phyloP scores from a whole-genome alignment of 805 yeast species.

The Hanseniaspora lindneri region DNA sequence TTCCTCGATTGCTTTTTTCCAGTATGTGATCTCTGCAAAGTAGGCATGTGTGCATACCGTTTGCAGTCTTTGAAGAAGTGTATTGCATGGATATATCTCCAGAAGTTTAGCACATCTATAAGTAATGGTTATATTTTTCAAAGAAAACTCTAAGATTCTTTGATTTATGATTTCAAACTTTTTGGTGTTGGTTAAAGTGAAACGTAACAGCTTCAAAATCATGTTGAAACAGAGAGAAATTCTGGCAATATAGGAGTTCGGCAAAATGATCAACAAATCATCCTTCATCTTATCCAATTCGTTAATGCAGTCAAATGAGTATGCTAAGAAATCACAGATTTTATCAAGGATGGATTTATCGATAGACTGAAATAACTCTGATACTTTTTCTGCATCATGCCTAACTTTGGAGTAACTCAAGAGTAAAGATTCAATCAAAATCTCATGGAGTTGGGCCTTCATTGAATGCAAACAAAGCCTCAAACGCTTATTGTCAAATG shows the following conservation, averaged over 20 bases:
- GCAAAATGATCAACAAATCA: slow-evolving; percentile 7
- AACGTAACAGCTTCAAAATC: slow-evolving; percentile 9
- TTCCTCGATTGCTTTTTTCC: not conserved
- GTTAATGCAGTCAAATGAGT: slow-evolving; percentile 20
- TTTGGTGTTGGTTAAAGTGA: slow-evolving; percentile 17
- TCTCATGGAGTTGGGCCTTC: slow-evolving; percentile 57
- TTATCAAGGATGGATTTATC: slow-evolving; percentile 39
- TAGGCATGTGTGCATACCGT: slow-evolving; percentile 30
- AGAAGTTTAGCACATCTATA: slow-evolving; percentile 20
- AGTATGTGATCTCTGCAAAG: slow-evolving; percentile 10
- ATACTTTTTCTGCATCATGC: slow-evolving; percentile 20
- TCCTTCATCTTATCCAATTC: slow-evolving; percentile 15
- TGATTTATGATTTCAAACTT: slow-evolving; percentile 23
- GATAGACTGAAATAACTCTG: slow-evolving; percentile 26
- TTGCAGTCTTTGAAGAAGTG: slow-evolving; percentile 41
- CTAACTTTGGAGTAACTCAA: slow-evolving; percentile 20
- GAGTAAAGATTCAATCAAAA: slow-evolving; percentile 26
- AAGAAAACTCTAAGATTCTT: slow-evolving; percentile 20
- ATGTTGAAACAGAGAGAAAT: slow-evolving; percentile 23
- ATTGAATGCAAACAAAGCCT: slow-evolving; percentile 48
- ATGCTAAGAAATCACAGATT: slow-evolving; percentile 41
- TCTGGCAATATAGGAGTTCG: slow-evolving; percentile 11
- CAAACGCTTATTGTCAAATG: slow-evolving; percentile 32
- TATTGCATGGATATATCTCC: slow-evolving; percentile 35
- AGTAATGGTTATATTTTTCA: slow-evolving; percentile 17